Conservation (phyloP, 495 filamentous ascomycete species). For the Trichocladium uniseriatum region DNA sequence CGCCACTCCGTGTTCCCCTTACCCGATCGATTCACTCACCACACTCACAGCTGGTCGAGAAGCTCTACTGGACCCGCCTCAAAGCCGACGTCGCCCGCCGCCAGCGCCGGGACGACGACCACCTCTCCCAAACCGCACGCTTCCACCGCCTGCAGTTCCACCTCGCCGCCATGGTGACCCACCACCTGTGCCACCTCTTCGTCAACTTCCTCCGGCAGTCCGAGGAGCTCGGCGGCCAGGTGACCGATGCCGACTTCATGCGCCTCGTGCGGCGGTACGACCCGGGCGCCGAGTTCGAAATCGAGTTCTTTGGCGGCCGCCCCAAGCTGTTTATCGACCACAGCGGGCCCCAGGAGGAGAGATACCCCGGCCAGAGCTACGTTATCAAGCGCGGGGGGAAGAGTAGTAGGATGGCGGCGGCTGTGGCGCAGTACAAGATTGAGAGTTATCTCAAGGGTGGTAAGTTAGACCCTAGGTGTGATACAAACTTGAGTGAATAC, state of each 20-base stretch:
- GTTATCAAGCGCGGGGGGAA: slow-evolving; percentile 10
- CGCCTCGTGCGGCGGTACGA: slow-evolving; percentile 15
- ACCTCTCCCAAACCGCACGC: not conserved
- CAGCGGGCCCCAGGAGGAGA: slow-evolving; percentile 1
- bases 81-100: slow-evolving; percentile 13
- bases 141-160: slow-evolving; percentile 19
- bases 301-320: slow-evolving; percentile 18
- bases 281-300: slow-evolving; percentile 16
- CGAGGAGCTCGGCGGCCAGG: slow-evolving; percentile 1
- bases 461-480: not conserved
- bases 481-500: not conserved
- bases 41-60: slow-evolving; percentile 9
- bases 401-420: slow-evolving; percentile 9
- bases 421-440: slow-evolving; percentile 9
- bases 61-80: slow-evolving; percentile 16
- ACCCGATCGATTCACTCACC: not conserved
- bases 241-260: slow-evolving; percentile 13
- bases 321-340: slow-evolving; percentile 17
- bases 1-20: not conserved
- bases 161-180: slow-evolving; percentile 14
- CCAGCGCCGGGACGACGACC: slow-evolving; percentile 4
- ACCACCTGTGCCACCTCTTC: slow-evolving; percentile 20
- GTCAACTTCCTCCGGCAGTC: slow-evolving; percentile 11
- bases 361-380: slow-evolving; percentile 11
- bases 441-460: slow-evolving; percentile 18